A percentile compares a stretch with the other conserved stretches of the same genome.
These are phyloP conservation scores for Aspergillus vadensis DNA, from an alignment of 2,329 filamentous ascomycete genomes.

Conservation along the genomic window DNA sequence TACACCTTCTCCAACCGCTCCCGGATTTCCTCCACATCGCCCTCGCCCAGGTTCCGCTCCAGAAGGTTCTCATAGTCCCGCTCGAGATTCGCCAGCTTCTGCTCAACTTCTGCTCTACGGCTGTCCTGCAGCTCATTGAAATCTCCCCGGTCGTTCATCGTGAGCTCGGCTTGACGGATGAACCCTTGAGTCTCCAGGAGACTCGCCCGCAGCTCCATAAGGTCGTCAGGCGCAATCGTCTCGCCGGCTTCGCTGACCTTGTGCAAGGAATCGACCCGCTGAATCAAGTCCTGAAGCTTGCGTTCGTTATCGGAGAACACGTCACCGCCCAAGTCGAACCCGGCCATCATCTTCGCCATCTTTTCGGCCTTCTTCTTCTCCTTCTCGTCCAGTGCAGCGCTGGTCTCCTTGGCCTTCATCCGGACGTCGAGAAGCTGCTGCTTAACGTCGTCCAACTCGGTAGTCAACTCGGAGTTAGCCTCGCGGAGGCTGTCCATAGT, in stretches of 20 bases:
- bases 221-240: constrained; percentile 75
- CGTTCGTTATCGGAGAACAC: constrained; percentile 93
- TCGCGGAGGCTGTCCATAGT: constrained; percentile 98
- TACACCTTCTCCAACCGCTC: constrained; percentile 75
- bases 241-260: constrained; percentile 77
- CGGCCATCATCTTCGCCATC: constrained; percentile 99
- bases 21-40: constrained; percentile 83
- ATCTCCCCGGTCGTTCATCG: constrained; percentile 70
- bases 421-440: constrained; percentile 93
- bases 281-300: constrained; percentile 78
- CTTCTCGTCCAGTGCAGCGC: constrained; percentile 89
- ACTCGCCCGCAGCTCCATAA: constrained; percentile 73
- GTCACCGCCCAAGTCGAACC: constrained; percentile 90
- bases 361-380: constrained; percentile 98
- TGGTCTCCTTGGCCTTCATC: constrained; percentile 94
- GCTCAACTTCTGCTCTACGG: constrained; percentile 73
- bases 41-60: constrained; percentile 73
- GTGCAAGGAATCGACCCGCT: constrained; percentile 76
- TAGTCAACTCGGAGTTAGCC: constrained; percentile 87
- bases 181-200: constrained; percentile 89
- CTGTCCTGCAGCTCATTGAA: constrained; percentile 65
- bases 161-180: constrained; percentile 87
- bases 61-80: constrained; percentile 82
- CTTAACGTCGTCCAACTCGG: constrained; percentile 91
- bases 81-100: constrained; percentile 72